Conservation (phyloP, 2,329 filamentous ascomycete genomes). For the Zasmidium cellare region DNA sequence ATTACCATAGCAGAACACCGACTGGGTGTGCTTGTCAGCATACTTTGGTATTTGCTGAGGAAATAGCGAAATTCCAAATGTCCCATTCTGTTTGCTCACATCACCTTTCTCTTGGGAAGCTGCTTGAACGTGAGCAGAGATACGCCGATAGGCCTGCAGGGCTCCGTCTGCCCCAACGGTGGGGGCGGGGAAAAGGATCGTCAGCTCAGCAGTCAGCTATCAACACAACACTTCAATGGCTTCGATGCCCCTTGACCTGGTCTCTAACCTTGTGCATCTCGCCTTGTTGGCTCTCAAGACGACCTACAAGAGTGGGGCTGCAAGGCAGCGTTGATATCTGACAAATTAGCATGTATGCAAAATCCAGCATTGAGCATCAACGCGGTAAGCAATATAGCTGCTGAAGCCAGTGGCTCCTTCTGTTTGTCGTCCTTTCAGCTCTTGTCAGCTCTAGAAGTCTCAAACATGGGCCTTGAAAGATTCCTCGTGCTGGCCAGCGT, state of each 20-base stretch:
- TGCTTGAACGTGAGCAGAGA: not conserved
- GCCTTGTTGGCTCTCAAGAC: not conserved
- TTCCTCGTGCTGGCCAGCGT: constrained; percentile 14
- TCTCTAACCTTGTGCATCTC: too few relatives aligned
- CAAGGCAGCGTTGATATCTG: not conserved
- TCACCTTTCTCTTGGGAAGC: too few relatives aligned
- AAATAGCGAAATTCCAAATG: too few relatives aligned
- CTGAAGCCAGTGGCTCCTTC: not conserved
- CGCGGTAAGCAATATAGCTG: not conserved
- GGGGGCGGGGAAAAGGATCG: not conserved
- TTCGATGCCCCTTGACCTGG: too few relatives aligned
- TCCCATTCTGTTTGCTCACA: too few relatives aligned
- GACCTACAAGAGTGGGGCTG: not conserved
- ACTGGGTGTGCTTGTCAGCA: too few relatives aligned
- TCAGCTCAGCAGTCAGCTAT: too few relatives aligned
- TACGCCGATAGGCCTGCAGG: not conserved
- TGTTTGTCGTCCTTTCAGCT: not conserved
- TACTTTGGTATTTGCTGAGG: too few relatives aligned
- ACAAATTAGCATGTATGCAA: not conserved
- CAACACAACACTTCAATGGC: too few relatives aligned
- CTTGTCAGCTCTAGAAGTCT: not conserved
- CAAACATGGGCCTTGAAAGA: constrained; percentile 10
- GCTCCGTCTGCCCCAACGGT: constrained; percentile 2
- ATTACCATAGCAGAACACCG: too few relatives aligned
- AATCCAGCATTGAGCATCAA: too few relatives aligned